A percentile compares a stretch with the other conserved stretches of the same genome.
phyloP scores from a whole-genome alignment of 2,329 filamentous ascomycete species.

The Colletotrichum salicis region DNA sequence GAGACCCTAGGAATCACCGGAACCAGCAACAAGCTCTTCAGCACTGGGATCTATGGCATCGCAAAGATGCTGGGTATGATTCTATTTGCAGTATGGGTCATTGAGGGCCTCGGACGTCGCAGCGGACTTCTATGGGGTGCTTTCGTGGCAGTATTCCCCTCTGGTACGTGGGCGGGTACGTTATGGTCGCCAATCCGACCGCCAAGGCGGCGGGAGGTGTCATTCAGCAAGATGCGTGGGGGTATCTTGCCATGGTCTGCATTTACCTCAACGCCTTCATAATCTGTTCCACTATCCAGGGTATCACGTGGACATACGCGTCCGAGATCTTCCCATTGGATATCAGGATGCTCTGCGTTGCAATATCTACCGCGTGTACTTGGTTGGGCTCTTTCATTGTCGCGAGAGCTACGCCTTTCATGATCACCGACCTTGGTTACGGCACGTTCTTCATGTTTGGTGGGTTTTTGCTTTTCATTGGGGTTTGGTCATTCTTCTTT shows the following conservation, averaged over 20 bases:
- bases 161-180: constrained; percentile 53
- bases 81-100: constrained; percentile 56
- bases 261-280: constrained; percentile 55
- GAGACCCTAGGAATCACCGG: constrained; percentile 49
- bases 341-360: constrained; percentile 49
- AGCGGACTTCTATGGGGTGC: constrained; percentile 58
- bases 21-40: constrained; percentile 47
- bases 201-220: constrained; percentile 57
- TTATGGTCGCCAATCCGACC: constrained; percentile 46
- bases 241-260: constrained; percentile 58
- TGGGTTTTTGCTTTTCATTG: constrained; percentile 55
- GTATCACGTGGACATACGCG: constrained; percentile 56
- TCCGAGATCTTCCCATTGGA: constrained; percentile 58
- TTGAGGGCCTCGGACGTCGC: constrained; percentile 59
- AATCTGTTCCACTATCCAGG: constrained; percentile 54
- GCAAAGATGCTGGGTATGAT: constrained; percentile 50
- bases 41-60: constrained; percentile 54
- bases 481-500: constrained; percentile 60
- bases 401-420: constrained; percentile 51
- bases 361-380: constrained; percentile 47
- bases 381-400: constrained; percentile 55
- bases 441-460: constrained; percentile 66
- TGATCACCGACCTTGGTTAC: constrained; percentile 54
- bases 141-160: constrained; percentile 49
- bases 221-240: constrained; percentile 52